A percentile compares a stretch with the other conserved stretches of the same genome.
Evolutionary conservation across 2,329 filamentous ascomycete species (phyloP).

Genomic region (Xylaria arbuscula): DNA sequence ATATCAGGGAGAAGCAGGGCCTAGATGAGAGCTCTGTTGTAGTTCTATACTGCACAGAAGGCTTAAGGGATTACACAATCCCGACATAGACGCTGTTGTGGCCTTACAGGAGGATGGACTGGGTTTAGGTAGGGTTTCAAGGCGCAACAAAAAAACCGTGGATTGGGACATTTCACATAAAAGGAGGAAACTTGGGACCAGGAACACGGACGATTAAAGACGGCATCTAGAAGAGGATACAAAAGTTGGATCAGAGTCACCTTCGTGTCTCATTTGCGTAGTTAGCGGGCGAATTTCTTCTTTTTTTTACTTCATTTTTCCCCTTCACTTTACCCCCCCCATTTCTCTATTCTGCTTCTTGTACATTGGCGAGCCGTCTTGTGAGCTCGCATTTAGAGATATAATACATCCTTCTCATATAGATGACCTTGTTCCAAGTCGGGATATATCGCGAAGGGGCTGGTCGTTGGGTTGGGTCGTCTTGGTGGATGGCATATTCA

Average conservation of each 20-base stretch:
- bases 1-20: conserved; percentile 48
- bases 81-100: conserved; percentile 47
- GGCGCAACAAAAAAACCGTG: conserved; percentile 18
- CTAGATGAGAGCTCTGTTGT: conserved; percentile 65
- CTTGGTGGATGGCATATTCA: conserved; percentile 14
- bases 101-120: conserved; percentile 22
- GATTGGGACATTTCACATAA: conserved; percentile 19
- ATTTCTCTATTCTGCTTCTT: conserved; percentile 25
- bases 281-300: conserved; percentile 21
- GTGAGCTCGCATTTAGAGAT: conserved; percentile 33
- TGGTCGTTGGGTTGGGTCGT: conserved; percentile 3
- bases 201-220: conserved; percentile 29
- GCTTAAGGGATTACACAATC: conserved; percentile 62
- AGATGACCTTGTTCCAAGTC: conserved; percentile 9
- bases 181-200: conserved; percentile 20
- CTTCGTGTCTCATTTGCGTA: conserved; percentile 19
- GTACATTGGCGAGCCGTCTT: conserved; percentile 37
- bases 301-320: conserved; percentile 7
- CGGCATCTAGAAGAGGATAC: conserved; percentile 35
- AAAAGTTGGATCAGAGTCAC: conserved; percentile 33
- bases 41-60: conserved; percentile 75
- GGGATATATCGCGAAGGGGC: conserved; percentile 14
- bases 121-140: conserved; percentile 17
- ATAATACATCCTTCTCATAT: conserved; percentile 35
- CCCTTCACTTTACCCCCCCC: conserved; percentile 17